Conservation (phyloP, 192 early-diverging fungal genomes). For the Umbelopsis isabellina region DNA sequence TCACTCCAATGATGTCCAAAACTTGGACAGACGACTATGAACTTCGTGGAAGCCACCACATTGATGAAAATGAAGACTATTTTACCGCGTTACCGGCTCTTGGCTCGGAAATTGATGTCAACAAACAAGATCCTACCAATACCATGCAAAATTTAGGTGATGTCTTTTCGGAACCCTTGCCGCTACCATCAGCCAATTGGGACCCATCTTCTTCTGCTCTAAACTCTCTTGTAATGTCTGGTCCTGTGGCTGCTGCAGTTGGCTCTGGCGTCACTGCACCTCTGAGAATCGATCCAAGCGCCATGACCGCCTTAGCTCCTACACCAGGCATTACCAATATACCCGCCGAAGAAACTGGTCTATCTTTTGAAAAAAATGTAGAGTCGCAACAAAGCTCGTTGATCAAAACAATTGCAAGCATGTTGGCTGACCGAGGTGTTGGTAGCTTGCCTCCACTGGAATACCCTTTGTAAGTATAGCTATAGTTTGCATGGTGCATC, state of each 20-base stretch:
- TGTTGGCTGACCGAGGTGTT: slow-evolving; percentile 72
- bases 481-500: too few relatives aligned
- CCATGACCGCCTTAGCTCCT: background rate
- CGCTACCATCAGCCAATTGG: background rate
- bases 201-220: slow-evolving; percentile 2
- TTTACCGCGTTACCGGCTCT: background rate
- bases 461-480: slow-evolving; percentile 69
- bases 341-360: slow-evolving; percentile 27
- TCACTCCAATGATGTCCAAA: background rate
- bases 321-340: slow-evolving; percentile 5
- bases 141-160: background rate
- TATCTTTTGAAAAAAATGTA: slow-evolving; percentile 37
- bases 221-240: background rate
- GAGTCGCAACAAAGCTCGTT: slow-evolving; percentile 60
- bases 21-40: slow-evolving; percentile 24
- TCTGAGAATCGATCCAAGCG: background rate
- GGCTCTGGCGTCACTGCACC: background rate
- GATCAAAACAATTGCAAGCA: slow-evolving; percentile 74
- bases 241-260: background rate
- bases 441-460: slow-evolving; percentile 70
- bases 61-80: slow-evolving; percentile 4
- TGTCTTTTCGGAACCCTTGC: background rate
- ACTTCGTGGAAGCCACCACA: slow-evolving; percentile 30
- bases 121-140: background rate
- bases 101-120: background rate